These are phyloP conservation scores for Grosmannia huntii DNA, from an alignment of 2,329 filamentous ascomycete species.

Conservation along the genomic window DNA sequence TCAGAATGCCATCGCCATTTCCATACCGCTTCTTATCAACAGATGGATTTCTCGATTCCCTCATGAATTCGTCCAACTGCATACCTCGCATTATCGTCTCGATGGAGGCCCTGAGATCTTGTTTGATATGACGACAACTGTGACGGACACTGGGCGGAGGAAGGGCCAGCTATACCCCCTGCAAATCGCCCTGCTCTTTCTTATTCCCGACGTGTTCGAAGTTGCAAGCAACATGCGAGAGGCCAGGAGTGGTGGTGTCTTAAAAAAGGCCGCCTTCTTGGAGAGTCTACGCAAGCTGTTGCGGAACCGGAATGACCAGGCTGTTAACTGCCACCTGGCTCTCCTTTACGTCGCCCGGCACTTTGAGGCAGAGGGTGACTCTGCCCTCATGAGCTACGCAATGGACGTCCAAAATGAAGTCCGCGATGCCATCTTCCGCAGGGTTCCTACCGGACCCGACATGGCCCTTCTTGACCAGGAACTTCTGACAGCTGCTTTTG, in stretches of 20 bases:
- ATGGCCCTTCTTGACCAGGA: constrained; percentile 45
- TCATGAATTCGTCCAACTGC: constrained; percentile 50
- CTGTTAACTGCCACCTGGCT: constrained; percentile 52
- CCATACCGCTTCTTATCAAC: constrained; percentile 49
- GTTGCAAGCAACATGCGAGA: constrained; percentile 56
- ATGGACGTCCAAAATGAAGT: constrained; percentile 59
- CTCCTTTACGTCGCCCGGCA: constrained; percentile 51
- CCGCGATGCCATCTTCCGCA: constrained; percentile 50
- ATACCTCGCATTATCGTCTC: constrained; percentile 46
- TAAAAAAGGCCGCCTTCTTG: constrained; percentile 54
- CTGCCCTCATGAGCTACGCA: constrained; percentile 48
- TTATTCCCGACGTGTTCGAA: constrained; percentile 57
- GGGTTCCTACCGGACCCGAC: constrained; percentile 32
- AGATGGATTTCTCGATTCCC: constrained; percentile 55
- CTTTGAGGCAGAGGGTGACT: constrained; percentile 50
- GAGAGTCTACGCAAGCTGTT: constrained; percentile 50
- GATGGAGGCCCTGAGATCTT: constrained; percentile 54
- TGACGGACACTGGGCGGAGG: constrained; percentile 43
- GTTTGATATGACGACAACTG: constrained; percentile 55
- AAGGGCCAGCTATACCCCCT: constrained; percentile 47
- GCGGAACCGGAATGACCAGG: constrained; percentile 51
- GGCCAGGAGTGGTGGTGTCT: constrained; percentile 46
- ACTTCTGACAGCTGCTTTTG: constrained; percentile 53
- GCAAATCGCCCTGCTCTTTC: constrained; percentile 48
- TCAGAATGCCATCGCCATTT: constrained; percentile 50